phyloP scores from a whole-genome alignment of 352 stramenopile genomes.

The Phytophthora crassamura region DNA sequence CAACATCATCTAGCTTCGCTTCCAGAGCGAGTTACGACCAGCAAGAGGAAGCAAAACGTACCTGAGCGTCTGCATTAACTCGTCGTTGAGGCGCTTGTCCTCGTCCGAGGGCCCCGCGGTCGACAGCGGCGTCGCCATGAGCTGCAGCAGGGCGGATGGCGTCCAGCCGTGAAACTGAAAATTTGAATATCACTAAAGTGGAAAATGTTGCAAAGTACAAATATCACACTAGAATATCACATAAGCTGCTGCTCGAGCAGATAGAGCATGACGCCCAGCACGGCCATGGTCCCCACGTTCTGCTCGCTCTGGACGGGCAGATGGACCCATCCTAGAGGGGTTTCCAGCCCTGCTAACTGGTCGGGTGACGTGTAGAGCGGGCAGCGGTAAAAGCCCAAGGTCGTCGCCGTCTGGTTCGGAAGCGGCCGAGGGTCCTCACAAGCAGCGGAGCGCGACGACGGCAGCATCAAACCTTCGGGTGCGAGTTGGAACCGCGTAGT shows the following conservation, averaged over 20 bases:
- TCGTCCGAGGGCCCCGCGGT: constrained; percentile 67
- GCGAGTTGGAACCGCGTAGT: constrained; percentile 34
- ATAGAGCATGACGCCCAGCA: constrained; percentile 44
- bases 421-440: constrained; percentile 10
- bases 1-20: background rate
- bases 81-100: constrained; percentile 71
- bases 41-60: constrained; percentile 19
- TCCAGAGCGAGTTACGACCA: background rate
- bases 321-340: constrained; percentile 47
- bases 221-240: background rate
- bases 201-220: no score
- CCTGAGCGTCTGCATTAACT: constrained; percentile 69
- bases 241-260: constrained; percentile 33
- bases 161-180: background rate
- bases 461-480: constrained; percentile 17
- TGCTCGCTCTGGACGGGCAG: constrained; percentile 41
- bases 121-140: constrained; percentile 79
- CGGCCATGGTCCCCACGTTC: constrained; percentile 28
- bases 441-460: constrained; percentile 1
- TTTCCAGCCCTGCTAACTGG: constrained; percentile 34
- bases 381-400: constrained; percentile 44
- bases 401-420: constrained; percentile 2
- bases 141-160: constrained; percentile 4
- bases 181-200: no score
- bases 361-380: constrained; percentile 45